phyloP scores from a whole-genome alignment of 352 stramenopile genomes.

The Phytophthora cryptogea region DNA sequence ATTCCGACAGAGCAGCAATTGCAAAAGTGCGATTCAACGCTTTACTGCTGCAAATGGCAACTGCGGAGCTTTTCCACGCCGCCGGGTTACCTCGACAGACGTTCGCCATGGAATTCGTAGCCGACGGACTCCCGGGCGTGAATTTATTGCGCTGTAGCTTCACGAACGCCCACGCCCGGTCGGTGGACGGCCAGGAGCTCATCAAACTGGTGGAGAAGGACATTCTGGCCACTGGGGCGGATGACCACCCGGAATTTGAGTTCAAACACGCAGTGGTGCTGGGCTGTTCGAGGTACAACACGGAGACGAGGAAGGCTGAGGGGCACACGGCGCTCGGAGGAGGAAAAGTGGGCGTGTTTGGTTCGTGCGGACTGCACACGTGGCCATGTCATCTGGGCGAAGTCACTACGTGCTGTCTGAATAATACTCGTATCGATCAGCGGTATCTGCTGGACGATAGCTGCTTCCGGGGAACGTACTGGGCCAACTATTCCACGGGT shows the following conservation, averaged over 20 bases:
- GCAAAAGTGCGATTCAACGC: slow-evolving; percentile 60
- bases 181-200: slow-evolving; percentile 63
- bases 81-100: slow-evolving; percentile 45
- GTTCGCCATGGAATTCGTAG: slow-evolving; percentile 60
- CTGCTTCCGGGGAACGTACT: slow-evolving; percentile 57
- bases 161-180: slow-evolving; percentile 47
- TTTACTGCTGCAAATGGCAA: slow-evolving; percentile 59
- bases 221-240: slow-evolving; percentile 43
- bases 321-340: slow-evolving; percentile 66
- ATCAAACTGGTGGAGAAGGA: slow-evolving; percentile 57
- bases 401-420: slow-evolving; percentile 52
- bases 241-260: slow-evolving; percentile 33
- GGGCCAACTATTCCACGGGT: slow-evolving; percentile 67
- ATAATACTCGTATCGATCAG: slow-evolving; percentile 63
- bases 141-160: slow-evolving; percentile 62
- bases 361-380: slow-evolving; percentile 67
- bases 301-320: slow-evolving; percentile 46
- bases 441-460: slow-evolving; percentile 60
- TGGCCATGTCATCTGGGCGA: slow-evolving; percentile 58
- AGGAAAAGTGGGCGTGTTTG: slow-evolving; percentile 64
- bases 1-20: slow-evolving; percentile 55
- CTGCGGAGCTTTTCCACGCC: slow-evolving; percentile 54
- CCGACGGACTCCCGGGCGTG: slow-evolving; percentile 57
- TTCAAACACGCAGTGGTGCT: slow-evolving; percentile 80
- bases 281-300: slow-evolving; percentile 67